Conservation (phyloP, 1,139 yeast genomes). For the Magnusiomyces fungicola region DNA sequence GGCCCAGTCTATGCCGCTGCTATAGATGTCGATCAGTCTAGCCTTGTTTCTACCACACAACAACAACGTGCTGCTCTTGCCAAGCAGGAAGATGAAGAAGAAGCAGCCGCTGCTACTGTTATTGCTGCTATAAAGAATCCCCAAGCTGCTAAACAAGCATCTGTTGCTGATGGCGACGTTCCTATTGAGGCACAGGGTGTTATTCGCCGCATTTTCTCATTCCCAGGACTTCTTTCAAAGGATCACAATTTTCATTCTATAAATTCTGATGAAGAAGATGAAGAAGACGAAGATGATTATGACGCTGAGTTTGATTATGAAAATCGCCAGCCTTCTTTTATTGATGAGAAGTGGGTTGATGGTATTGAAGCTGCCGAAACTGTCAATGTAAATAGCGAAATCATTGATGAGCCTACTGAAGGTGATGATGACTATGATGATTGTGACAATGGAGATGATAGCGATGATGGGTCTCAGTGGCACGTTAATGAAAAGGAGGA, state of each 20-base stretch:
- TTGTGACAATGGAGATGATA: constrained; percentile 6
- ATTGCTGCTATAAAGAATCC: background rate
- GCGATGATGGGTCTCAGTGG: constrained; percentile 6
- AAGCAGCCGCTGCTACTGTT: background rate
- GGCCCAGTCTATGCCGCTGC: background rate
- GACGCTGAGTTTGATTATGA: constrained; percentile 6
- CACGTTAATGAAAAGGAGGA: constrained; percentile 21
- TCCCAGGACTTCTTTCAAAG: background rate
- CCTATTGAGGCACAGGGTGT: background rate
- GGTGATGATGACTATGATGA: too few species aligned
- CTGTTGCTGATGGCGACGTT: background rate
- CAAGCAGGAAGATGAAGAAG: background rate
- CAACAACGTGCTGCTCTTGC: background rate
- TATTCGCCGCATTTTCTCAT: background rate
- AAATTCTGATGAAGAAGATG: too few species aligned
- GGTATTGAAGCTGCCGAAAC: background rate
- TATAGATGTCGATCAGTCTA: background rate
- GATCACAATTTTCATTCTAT: too few species aligned
- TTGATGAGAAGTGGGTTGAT: background rate
- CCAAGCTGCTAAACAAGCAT: background rate
- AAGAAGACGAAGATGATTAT: too few species aligned
- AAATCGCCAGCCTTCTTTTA: background rate
- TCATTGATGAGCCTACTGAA: too few species aligned
- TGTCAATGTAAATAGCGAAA: too few species aligned
- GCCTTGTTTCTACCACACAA: too few species aligned